Conservation (phyloP, 2,329 filamentous ascomycete genomes). For the Diplodia scrobiculata region DNA sequence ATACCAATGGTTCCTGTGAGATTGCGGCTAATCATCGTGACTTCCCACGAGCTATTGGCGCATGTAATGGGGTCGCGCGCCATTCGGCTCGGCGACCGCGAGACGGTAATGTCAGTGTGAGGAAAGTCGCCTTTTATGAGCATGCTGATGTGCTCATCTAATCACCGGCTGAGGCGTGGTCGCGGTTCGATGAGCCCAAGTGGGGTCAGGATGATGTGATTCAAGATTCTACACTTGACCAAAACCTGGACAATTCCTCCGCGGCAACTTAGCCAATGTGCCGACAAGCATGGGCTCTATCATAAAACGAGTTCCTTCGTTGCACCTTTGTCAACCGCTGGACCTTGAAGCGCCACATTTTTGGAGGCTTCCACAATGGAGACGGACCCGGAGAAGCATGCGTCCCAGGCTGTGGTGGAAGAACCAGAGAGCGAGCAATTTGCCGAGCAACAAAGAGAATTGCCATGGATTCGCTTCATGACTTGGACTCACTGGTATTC, state of each 20-base stretch:
- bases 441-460: constrained; percentile 14
- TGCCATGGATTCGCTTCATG: constrained; percentile 31
- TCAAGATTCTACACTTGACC: neutral
- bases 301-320: neutral
- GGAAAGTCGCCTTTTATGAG: neutral
- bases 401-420: neutral
- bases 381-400: neutral
- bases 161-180: neutral
- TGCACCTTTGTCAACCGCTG: neutral
- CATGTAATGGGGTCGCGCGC: neutral
- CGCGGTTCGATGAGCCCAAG: constrained; percentile 15
- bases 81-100: no score
- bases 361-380: neutral
- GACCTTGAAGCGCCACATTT: neutral
- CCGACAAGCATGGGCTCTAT: neutral
- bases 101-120: neutral
- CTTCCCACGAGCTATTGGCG: neutral
- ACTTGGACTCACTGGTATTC: constrained; percentile 40
- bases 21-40: neutral
- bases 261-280: neutral
- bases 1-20: no score
- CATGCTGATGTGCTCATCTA: neutral
- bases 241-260: neutral
- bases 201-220: constrained; percentile 17
- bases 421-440: neutral